phyloP scores from a whole-genome alignment of 768 basidiomycete species.

The Ramaria rubella region DNA sequence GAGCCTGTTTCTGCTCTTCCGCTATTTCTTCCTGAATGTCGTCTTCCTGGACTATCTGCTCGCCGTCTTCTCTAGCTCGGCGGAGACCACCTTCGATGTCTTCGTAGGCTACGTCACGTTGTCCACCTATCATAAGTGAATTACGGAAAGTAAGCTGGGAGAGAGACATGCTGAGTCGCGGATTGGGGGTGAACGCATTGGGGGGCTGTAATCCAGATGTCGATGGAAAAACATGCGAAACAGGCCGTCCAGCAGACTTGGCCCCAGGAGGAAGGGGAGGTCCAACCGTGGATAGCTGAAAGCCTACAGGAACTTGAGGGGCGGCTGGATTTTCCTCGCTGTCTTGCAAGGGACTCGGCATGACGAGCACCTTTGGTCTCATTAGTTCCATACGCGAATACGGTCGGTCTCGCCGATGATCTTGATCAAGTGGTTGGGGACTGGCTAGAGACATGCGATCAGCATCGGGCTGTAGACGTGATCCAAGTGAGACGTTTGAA shows the following conservation, averaged over 20 bases:
- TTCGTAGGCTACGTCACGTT: slow-evolving; percentile 52
- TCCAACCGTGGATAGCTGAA: slow-evolving; percentile 59
- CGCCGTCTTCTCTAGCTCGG: slow-evolving; percentile 71
- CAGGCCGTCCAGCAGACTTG: slow-evolving; percentile 43
- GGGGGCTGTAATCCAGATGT: slow-evolving; percentile 32
- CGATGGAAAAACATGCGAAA: slow-evolving; percentile 28
- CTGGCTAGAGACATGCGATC: slow-evolving; percentile 41
- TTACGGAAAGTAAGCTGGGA: slow-evolving; percentile 86
- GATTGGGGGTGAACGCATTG: slow-evolving; percentile 73
- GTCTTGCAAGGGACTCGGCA: slow-evolving; percentile 82
- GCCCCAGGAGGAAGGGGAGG: slow-evolving; percentile 75
- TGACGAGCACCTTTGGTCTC: slow-evolving; percentile 87
- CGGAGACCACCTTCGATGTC: slow-evolving; percentile 59
- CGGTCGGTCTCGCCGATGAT: slow-evolving; percentile 41
- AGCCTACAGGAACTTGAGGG: slow-evolving; percentile 38
- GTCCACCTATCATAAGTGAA: slow-evolving; percentile 63
- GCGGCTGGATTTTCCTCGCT: slow-evolving; percentile 24
- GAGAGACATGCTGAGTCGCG: slow-evolving; percentile 61
- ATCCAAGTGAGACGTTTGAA: slow-evolving; percentile 49
- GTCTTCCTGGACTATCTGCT: slow-evolving; percentile 54
- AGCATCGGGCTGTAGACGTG: slow-evolving; percentile 54
- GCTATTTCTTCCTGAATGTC: slow-evolving; percentile 33
- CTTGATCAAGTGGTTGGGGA: slow-evolving; percentile 24
- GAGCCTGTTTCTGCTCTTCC: slow-evolving; percentile 25
- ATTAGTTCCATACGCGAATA: slow-evolving; percentile 75